Evolutionary conservation across 805 yeast genomes (phyloP).

Genomic region (Starmerella asiatica): DNA sequence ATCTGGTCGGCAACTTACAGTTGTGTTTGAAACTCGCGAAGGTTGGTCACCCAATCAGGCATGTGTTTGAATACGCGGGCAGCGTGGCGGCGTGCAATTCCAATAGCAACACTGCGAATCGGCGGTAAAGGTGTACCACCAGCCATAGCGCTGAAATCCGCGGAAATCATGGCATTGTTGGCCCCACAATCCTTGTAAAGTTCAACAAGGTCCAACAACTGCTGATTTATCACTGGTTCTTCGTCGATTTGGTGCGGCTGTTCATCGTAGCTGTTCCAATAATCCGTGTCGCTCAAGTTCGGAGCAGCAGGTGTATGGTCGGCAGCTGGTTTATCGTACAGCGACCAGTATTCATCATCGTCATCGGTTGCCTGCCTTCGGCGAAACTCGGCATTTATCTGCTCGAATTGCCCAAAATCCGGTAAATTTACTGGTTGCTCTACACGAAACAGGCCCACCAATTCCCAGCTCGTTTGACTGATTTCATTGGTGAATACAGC

Average conservation of each 20-base stretch:
- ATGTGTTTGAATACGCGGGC: not conserved
- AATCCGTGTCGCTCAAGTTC: not conserved
- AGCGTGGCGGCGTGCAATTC: conserved; percentile 8
- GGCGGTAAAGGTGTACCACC: not conserved
- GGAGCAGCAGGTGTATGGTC: not conserved
- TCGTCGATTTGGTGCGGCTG: not conserved
- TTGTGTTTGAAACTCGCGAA: too few relatives aligned
- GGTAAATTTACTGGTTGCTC: not conserved
- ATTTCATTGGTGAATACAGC: conserved; percentile 13
- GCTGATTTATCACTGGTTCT: not conserved
- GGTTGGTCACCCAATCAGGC: too few relatives aligned
- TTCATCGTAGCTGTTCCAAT: conserved; percentile 4
- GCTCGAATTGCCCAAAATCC: not conserved
- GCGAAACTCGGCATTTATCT: not conserved
- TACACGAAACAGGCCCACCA: conserved; percentile 14
- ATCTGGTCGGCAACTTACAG: too few relatives aligned
- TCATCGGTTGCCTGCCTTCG: not conserved
- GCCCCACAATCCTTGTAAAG: conserved; percentile 9
- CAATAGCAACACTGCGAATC: not conserved
- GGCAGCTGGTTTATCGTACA: not conserved
- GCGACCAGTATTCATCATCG: not conserved
- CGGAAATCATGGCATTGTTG: not conserved
- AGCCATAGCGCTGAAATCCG: conserved; percentile 1
- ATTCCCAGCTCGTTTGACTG: conserved; percentile 14
- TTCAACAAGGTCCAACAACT: conserved; percentile 3